Evolutionary conservation across 2,329 filamentous ascomycete genomes (phyloP).

Genomic region (Leptographium flavum): DNA sequence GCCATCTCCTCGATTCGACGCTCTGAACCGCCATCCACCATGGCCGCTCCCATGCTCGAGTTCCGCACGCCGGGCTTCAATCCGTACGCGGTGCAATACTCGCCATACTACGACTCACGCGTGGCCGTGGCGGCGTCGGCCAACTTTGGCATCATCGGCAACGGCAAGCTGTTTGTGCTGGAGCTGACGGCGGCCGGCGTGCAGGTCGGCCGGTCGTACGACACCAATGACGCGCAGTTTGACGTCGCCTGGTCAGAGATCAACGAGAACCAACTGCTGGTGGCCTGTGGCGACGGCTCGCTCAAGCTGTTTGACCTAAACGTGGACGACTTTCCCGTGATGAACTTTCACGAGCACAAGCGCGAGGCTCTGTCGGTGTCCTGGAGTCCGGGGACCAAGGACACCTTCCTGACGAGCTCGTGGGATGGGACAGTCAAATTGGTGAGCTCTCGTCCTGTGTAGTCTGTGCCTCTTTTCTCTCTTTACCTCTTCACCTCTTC

Average conservation of each 20-base stretch:
- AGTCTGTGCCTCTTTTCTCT: not conserved
- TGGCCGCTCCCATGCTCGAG: conserved; percentile 57
- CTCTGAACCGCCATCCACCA: not conserved
- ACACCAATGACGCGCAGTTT: conserved; percentile 94
- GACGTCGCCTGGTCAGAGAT: conserved; percentile 92
- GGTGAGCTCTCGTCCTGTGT: too few species aligned
- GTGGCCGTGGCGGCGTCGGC: conserved; percentile 82
- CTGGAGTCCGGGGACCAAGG: conserved; percentile 87
- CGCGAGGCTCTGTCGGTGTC: conserved; percentile 83
- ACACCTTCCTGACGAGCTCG: conserved; percentile 77
- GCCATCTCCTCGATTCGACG: not conserved
- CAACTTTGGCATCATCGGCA: conserved; percentile 95
- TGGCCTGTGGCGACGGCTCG: conserved; percentile 82
- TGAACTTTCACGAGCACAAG: conserved; percentile 86
- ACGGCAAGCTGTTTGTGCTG: conserved; percentile 77
- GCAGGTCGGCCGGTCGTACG: conserved; percentile 76
- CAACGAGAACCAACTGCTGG: conserved; percentile 86
- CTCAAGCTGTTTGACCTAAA: conserved; percentile 86
- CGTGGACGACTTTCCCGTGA: conserved; percentile 71
- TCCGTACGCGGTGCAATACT: conserved; percentile 95
- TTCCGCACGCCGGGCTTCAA: conserved; percentile 90
- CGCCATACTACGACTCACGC: conserved; percentile 90
- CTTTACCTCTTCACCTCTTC: not conserved
- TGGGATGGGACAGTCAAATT: conserved; percentile 97
- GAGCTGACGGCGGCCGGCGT: conserved; percentile 74